Conservation (phyloP, 2,329 filamentous ascomycete genomes). For the Alternaria burnsii region DNA sequence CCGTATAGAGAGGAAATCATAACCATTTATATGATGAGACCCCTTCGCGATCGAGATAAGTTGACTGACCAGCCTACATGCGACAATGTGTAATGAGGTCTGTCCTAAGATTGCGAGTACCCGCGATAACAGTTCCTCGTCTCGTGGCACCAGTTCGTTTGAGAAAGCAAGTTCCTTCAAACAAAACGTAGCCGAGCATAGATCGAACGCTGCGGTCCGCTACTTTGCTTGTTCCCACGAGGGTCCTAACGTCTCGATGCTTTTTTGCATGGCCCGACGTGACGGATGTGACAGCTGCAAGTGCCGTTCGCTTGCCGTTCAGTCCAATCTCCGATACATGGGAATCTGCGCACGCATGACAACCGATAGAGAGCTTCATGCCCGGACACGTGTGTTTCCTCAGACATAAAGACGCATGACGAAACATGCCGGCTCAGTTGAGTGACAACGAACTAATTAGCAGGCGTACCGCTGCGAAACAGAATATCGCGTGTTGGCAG, state of each 20-base stretch:
- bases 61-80: background rate
- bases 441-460: constrained; percentile 1
- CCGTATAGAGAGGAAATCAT: background rate
- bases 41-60: background rate
- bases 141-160: background rate
- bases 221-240: constrained; percentile 11
- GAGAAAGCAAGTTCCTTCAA: background rate
- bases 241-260: background rate
- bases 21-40: background rate
- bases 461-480: constrained; percentile 7
- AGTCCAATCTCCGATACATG: constrained; percentile 5
- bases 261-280: constrained; percentile 10
- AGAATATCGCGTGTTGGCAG: constrained; percentile 10
- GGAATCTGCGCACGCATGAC: constrained; percentile 2
- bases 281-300: constrained; percentile 6
- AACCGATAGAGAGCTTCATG: background rate
- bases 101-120: background rate
- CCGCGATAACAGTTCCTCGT: background rate
- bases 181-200: background rate
- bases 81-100: background rate
- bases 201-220: background rate
- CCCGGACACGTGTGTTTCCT: constrained; percentile 3
- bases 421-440: constrained; percentile 15
- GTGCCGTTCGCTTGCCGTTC: constrained; percentile 7
- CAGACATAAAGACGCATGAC: constrained; percentile 15